Evolutionary conservation across 2,329 filamentous ascomycete species (phyloP).

Genomic region (Dissoconium aciculare): DNA sequence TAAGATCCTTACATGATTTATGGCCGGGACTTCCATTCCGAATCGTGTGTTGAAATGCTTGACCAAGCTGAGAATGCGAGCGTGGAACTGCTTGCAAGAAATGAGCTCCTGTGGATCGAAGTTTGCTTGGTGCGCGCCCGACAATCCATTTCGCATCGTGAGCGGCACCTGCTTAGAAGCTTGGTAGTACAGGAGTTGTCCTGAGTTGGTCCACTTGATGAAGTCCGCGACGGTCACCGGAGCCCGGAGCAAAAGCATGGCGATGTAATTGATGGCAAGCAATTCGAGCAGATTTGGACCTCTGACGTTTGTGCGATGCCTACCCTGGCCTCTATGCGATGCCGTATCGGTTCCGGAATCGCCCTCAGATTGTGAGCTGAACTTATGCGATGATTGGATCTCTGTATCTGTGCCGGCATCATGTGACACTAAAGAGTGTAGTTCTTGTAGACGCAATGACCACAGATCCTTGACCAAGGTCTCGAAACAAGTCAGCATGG

Average conservation of each 20-base stretch:
- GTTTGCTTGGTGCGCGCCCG: constrained; percentile 43
- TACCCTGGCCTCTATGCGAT: constrained; percentile 21
- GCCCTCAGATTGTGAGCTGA: constrained; percentile 43
- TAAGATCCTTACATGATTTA: constrained; percentile 56
- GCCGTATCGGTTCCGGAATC: constrained; percentile 27
- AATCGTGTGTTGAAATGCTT: constrained; percentile 53
- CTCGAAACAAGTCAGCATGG: constrained; percentile 6
- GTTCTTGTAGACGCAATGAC: constrained; percentile 53
- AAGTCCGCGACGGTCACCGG: constrained; percentile 65
- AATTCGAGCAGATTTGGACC: constrained; percentile 57
- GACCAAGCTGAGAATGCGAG: constrained; percentile 45
- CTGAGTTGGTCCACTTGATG: constrained; percentile 47
- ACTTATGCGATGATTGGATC: constrained; percentile 34
- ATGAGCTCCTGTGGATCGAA: constrained; percentile 40
- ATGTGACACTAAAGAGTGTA: constrained; percentile 31
- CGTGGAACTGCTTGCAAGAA: constrained; percentile 46
- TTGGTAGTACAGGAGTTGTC: constrained; percentile 56
- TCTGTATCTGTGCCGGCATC: constrained; percentile 22
- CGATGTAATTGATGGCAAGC: constrained; percentile 66
- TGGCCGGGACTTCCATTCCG: constrained; percentile 52
- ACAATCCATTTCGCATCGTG: constrained; percentile 51
- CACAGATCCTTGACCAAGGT: constrained; percentile 65
- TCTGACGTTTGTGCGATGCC: constrained; percentile 28
- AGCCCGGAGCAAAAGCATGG: constrained; percentile 56
- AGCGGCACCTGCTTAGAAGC: constrained; percentile 45